Evolutionary conservation across 2,329 filamentous ascomycete genomes (phyloP).

Genomic region (Ophiocordyceps robertsii): DNA sequence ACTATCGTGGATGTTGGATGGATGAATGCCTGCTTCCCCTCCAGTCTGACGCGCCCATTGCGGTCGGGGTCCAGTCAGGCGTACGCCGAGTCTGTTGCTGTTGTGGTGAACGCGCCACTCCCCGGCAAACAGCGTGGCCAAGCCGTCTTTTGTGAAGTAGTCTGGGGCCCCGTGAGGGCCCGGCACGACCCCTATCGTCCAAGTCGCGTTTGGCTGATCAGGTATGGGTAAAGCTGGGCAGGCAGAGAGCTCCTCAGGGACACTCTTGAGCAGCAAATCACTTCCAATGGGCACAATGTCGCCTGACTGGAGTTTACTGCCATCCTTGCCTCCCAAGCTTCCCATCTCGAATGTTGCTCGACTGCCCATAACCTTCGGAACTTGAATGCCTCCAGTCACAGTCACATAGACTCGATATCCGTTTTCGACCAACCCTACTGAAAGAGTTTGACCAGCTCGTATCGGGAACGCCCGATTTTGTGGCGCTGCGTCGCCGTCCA

Average conservation of each 20-base stretch:
- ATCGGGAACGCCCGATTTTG: conserved; percentile 12
- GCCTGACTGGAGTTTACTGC: conserved; percentile 15
- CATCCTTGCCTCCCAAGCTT: conserved; percentile 19
- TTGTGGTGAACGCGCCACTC: conserved; percentile 26
- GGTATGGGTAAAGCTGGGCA: conserved; percentile 9
- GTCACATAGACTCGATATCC: conserved; percentile 21
- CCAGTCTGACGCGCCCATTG: conserved; percentile 23
- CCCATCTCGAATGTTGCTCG: conserved; percentile 18
- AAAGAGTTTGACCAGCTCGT: conserved; percentile 12
- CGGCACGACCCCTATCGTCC: conserved; percentile 20
- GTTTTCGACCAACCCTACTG: conserved; percentile 10
- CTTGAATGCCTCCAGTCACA: conserved; percentile 19
- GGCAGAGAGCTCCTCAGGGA: not conserved
- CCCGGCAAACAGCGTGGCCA: conserved; percentile 16
- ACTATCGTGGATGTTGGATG: conserved; percentile 26
- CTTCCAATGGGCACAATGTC: conserved; percentile 15
- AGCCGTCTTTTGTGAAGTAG: conserved; percentile 19
- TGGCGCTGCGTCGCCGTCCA: conserved; percentile 10
- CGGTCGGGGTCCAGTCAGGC: conserved; percentile 21
- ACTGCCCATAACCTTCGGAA: conserved; percentile 19
- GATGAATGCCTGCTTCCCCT: conserved; percentile 24
- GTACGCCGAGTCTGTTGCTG: conserved; percentile 24
- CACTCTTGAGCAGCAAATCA: too few species aligned
- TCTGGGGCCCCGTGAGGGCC: conserved; percentile 25
- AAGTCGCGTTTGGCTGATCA: conserved; percentile 10